phyloP scores from a whole-genome alignment of 176 grass and related monocot genomes.

The Bromus sterilis region DNA sequence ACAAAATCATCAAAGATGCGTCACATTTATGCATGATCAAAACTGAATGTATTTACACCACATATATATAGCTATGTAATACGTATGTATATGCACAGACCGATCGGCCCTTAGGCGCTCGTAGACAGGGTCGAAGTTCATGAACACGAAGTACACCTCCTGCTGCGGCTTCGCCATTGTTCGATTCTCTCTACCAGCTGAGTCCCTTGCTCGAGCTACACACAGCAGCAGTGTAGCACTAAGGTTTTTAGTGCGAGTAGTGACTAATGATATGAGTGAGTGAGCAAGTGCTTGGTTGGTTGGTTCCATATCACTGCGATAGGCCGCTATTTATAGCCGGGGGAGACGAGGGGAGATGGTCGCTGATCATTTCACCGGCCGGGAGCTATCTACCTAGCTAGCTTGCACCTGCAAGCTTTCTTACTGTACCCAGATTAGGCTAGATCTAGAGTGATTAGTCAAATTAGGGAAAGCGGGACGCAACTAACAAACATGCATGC shows the following conservation, averaged over 20 bases:
- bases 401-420: background rate
- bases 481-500: conserved; percentile 13
- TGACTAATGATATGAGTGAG: background rate
- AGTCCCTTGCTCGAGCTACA: background rate
- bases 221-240: background rate
- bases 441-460: conserved; percentile 40
- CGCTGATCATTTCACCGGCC: background rate
- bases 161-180: conserved; percentile 55
- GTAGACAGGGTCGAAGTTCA: conserved; percentile 95
- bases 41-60: background rate
- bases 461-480: background rate
- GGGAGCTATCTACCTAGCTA: background rate
- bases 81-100: background rate
- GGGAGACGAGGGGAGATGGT: background rate
- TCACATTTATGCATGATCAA: background rate
- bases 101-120: conserved; percentile 67
- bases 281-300: background rate
- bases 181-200: background rate
- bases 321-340: conserved; percentile 39
- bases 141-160: conserved; percentile 98
- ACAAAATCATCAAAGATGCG: background rate
- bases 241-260: background rate
- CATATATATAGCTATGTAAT: no score
- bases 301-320: conserved; percentile 27
- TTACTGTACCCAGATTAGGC: conserved; percentile 30